These are phyloP conservation scores for Camellia japonica DNA, from an alignment of 148 eudicot genomes.

Conservation along the genomic window DNA sequence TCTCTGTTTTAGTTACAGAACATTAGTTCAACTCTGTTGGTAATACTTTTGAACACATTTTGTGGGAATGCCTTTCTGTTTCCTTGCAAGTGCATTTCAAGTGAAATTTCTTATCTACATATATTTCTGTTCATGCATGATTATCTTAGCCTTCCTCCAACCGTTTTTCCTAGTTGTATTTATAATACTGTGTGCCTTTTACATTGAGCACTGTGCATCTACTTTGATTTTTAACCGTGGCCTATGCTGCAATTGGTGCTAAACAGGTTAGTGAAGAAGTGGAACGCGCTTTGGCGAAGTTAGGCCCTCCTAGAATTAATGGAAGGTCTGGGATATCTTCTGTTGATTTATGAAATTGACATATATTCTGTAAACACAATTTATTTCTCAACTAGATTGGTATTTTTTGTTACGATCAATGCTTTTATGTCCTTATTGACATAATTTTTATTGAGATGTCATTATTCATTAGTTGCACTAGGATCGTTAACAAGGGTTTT, in stretches of 20 bases:
- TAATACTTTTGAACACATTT: neutral
- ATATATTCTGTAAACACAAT: neutral
- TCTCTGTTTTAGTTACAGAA: neutral
- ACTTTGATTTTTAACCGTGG: neutral
- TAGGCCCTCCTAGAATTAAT: conserved; percentile 59
- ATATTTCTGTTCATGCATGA: neutral
- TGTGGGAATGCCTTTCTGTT: neutral
- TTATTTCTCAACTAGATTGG: neutral
- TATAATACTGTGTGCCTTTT: neutral
- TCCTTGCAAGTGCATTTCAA: neutral
- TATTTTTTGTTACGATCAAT: neutral
- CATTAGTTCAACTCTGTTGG: neutral
- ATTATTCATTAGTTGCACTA: neutral
- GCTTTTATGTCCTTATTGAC: neutral
- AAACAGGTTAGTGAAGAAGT: conserved; percentile 83
- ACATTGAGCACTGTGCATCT: neutral
- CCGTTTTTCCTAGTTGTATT: neutral
- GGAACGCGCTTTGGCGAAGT: conserved; percentile 79
- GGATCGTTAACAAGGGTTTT: neutral
- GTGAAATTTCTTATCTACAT: neutral
- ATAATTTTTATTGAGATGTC: neutral
- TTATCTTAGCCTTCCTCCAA: neutral
- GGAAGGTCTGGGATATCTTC: conserved; percentile 47
- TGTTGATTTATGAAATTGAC: neutral
- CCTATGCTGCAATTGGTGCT: conserved; percentile 13